These are phyloP conservation scores for Colletotrichum sp. DNA, from an alignment of 2,329 filamentous ascomycete species.

Conservation along the genomic window DNA sequence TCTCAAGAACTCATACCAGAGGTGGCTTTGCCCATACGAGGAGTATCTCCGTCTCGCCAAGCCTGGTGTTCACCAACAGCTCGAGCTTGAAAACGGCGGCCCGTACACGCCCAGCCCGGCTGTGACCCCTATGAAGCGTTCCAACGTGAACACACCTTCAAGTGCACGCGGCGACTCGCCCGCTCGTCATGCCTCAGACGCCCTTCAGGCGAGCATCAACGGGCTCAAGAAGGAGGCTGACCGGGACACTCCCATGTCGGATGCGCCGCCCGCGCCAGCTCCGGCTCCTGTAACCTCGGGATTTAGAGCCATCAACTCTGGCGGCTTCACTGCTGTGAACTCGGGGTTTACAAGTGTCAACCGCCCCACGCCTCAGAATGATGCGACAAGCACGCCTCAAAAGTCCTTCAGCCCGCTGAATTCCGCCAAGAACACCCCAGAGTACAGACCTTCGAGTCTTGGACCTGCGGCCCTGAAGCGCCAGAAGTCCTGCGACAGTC, in stretches of 20 bases:
- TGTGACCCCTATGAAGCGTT: conserved; percentile 74
- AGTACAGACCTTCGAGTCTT: conserved; percentile 61
- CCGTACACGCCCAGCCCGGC: conserved; percentile 80
- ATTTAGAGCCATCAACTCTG: conserved; percentile 65
- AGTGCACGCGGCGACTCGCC: conserved; percentile 71
- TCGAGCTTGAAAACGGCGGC: conserved; percentile 92
- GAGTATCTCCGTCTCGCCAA: conserved; percentile 91
- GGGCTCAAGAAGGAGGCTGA: conserved; percentile 51
- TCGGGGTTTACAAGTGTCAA: conserved; percentile 73
- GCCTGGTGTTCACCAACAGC: conserved; percentile 93
- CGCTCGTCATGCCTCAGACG: conserved; percentile 60
- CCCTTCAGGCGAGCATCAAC: conserved; percentile 54
- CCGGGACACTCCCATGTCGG: conserved; percentile 52
- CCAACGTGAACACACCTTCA: conserved; percentile 63
- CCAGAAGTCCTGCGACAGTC: conserved; percentile 68
- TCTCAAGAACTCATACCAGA: conserved; percentile 96
- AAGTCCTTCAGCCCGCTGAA: conserved; percentile 66
- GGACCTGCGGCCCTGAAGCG: conserved; percentile 73
- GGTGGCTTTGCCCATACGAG: conserved; percentile 96
- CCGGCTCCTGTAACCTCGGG: conserved; percentile 53
- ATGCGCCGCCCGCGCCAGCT: conserved; percentile 44
- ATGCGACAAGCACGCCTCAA: conserved; percentile 65
- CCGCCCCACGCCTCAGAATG: conserved; percentile 39
- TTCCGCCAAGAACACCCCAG: conserved; percentile 69
- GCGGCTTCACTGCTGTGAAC: conserved; percentile 79